phyloP scores from a whole-genome alignment of 805 yeast genomes.

The Pichia rugopelliculosa region DNA sequence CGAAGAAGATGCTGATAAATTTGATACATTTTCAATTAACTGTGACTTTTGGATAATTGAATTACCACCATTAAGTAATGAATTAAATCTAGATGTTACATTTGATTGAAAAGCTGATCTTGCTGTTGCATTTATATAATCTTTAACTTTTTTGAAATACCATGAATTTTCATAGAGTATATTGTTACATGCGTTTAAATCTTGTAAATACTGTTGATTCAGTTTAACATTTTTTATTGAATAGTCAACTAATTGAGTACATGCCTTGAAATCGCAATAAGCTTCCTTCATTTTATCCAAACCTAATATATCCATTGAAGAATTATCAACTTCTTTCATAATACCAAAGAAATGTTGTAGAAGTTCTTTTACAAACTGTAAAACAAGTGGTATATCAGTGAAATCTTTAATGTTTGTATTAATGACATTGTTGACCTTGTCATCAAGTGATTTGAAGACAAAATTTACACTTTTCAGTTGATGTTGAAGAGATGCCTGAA shows the following conservation, averaged over 20 bases:
- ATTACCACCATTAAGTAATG: slow-evolving; percentile 6
- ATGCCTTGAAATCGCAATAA: slow-evolving; percentile 3
- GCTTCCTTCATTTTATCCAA: slow-evolving; percentile 1
- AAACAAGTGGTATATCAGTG: neutral
- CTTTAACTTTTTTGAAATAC: slow-evolving; percentile 6
- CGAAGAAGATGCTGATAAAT: neutral
- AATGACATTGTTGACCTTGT: neutral
- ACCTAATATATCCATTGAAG: slow-evolving; percentile 2
- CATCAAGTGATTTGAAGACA: slow-evolving; percentile 4
- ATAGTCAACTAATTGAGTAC: neutral
- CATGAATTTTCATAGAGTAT: neutral
- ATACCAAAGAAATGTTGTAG: neutral
- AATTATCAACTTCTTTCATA: neutral
- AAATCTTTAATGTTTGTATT: neutral
- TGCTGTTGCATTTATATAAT: slow-evolving; percentile 2
- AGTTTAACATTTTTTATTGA: neutral
- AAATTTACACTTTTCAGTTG: slow-evolving; percentile 1
- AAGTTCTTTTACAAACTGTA: neutral
- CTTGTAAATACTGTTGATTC: neutral
- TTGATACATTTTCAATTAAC: slow-evolving; percentile 1
- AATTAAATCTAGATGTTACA: slow-evolving; percentile 6
- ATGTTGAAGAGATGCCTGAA: slow-evolving; percentile 1
- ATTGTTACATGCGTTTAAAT: neutral
- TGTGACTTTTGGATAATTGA: slow-evolving; percentile 7
- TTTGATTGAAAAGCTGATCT: slow-evolving; percentile 3